These are phyloP conservation scores for Fusarium compactum DNA, from an alignment of 2,329 filamentous ascomycete genomes.

Conservation along the genomic window DNA sequence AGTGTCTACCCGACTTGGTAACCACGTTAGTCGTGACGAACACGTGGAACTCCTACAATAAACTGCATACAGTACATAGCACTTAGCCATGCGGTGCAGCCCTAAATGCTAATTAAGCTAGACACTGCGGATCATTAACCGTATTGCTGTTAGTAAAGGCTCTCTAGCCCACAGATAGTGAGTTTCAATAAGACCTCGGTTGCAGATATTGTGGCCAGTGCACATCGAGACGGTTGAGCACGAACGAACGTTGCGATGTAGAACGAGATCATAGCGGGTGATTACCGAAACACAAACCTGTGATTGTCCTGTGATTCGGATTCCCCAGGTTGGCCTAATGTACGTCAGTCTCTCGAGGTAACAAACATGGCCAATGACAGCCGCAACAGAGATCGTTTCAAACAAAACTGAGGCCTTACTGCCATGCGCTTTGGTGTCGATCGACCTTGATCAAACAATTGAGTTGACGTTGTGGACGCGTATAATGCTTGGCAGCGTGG, in stretches of 20 bases:
- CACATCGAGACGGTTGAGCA: not conserved
- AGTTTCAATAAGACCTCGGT: conserved; percentile 27
- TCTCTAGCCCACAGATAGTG: conserved; percentile 11
- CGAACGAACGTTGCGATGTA: not conserved
- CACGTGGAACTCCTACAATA: conserved; percentile 11
- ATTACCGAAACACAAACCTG: conserved; percentile 5
- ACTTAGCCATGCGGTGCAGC: conserved; percentile 16
- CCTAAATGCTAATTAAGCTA: conserved; percentile 13
- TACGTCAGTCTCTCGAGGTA: not conserved
- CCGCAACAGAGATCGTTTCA: conserved; percentile 16
- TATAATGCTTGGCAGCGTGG: conserved; percentile 24
- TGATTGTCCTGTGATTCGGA: not conserved
- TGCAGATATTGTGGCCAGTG: conserved; percentile 9
- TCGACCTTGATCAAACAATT: conserved; percentile 23
- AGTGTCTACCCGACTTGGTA: not conserved
- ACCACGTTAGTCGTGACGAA: conserved; percentile 4
- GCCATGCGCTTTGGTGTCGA: conserved; percentile 21
- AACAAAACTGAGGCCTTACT: conserved; percentile 21
- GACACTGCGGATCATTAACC: conserved; percentile 23
- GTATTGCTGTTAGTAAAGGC: conserved; percentile 26
- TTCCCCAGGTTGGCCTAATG: not conserved
- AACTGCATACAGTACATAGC: not conserved
- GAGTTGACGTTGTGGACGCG: conserved; percentile 5
- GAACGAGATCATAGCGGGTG: not conserved
- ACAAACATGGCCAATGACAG: not conserved